Base-by-base conservation (phyloP, 2,329 filamentous ascomycete genomes). In the Aspergillus latus region DNA sequence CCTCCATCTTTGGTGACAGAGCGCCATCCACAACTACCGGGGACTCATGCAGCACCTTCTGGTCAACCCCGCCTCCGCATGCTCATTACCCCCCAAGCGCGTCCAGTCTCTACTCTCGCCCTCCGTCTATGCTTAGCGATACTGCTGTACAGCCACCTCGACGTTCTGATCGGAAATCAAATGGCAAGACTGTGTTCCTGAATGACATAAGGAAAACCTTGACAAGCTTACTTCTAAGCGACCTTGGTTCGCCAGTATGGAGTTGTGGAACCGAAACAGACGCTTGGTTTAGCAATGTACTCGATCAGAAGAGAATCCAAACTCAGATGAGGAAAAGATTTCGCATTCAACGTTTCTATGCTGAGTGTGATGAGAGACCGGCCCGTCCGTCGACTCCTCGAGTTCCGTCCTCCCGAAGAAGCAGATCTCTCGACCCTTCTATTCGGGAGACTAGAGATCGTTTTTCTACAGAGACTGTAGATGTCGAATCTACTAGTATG, bases 181-280 rank as follows among this genome's bases (percentile, higher is more conserved):
- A 90, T 57, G 88, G 90, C 44, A 95, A 94, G 75, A 79, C 84
- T 2, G 82, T 80, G n/a, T 96, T 97, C 72, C 77, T 96, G 52
- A 80, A 84, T 6, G 88, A 91, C 30, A 78, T 96, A 30, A 87
- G 87, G 64, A 89, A 92, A 68, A 89, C 87, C 0, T 76, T 97
- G 39, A 93, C 88, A 1, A 92, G 91, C 61, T 79, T 99, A 15
- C 76, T 97, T 1, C 77, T 97, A 28, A 97, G 93, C 49, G 94
- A 99, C 70, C 80, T 97, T 3, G 92, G 92, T 5, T 92, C 88
- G 40, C 84, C 90, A 30, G 88, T 97, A 1, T 94, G 95, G 72
- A 85, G 87, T n/a, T 84, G 84, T 49, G 94, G 94, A 2, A 96
- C 92, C 42, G 94, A 99, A 76, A 97, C 93, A 0, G 94, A 97